Evolutionary conservation across 495 filamentous ascomycete genomes (phyloP), one percentile per base, ranked within the genome.

Genomic region (Daldinia loculata): DNA sequence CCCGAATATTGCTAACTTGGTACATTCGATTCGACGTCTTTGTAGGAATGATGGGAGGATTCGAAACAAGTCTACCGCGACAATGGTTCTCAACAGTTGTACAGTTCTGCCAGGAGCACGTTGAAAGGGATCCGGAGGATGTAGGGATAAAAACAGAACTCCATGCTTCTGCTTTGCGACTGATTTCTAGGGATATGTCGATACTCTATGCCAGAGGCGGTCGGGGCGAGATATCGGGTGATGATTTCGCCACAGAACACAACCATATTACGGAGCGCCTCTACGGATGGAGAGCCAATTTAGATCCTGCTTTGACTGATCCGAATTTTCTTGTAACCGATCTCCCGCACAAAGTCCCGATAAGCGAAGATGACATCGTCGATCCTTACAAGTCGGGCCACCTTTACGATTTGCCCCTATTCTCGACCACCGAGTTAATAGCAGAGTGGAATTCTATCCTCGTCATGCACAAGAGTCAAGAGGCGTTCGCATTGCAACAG

Each of bases 11-110:
- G 43, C 87, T 95, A 50, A 82, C 84, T 22, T 98, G 95, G 95
- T 98, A 97, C 77, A 86, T 88, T 17, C 91, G 93, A 34, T 97
- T 96, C 71, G 95, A 98, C 74, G 84, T 97, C 3, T 91, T 94
- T 55, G 90, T 90, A 6, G 90, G 92, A 15, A 86, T 97, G 63
- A 86, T 97, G 83, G 91, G 93, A 38, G 92, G 92, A 11, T 90
- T 89, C 67, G 88, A 91, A 70, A 88, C 92, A 0, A 85, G 90
- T 14, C 83, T 97, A 12, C 83, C 88, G 26, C 88, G 89, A 51
- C 91, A 93, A 60, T 99, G 95, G 95, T 95, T 94, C 71, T 84
- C 87, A 4, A 80, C 84, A 9, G 84, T 84, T 61, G 84, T 90
- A 56, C 83, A 90, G 15, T 89, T 87, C 69, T 93, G 90, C 75